Percentiles rank a stretch among this genome's conserved stretches.
Conservation (phyloP, 2,329 filamentous ascomycete species). For the Microdochium paspali region DNA sequence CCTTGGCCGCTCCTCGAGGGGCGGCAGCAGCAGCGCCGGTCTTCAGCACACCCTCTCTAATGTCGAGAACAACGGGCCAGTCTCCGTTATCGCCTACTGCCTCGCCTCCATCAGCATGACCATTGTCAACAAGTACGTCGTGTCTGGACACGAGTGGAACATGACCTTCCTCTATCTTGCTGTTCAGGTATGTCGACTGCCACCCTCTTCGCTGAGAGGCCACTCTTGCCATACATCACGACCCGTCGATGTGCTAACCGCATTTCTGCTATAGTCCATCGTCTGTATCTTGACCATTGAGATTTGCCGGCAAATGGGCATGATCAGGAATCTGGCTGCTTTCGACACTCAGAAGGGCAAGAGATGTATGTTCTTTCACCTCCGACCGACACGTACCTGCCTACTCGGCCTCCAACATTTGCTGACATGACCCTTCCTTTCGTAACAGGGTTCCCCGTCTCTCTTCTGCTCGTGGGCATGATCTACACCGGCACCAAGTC, state of each 20-base stretch:
- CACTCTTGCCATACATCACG: not conserved
- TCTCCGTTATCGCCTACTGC: constrained; percentile 87
- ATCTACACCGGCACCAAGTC: constrained; percentile 97
- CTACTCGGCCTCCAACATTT: not conserved
- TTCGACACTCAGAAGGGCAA: constrained; percentile 86
- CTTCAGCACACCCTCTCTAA: constrained; percentile 28
- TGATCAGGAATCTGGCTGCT: constrained; percentile 72
- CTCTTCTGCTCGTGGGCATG: constrained; percentile 93
- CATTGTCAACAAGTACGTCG: constrained; percentile 98
- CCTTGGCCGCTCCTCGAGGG: constrained; percentile 25
- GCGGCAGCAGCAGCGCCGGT: constrained; percentile 25
- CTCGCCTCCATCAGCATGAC: constrained; percentile 98
- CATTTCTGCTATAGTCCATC: constrained; percentile 51
- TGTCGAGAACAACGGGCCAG: constrained; percentile 64
- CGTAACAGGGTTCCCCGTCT: constrained; percentile 85
- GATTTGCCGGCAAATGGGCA: constrained; percentile 66
- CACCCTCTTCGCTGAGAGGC: not conserved
- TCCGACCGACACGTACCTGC: no score
- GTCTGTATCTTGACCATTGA: constrained; percentile 84
- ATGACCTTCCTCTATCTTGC: constrained; percentile 91
- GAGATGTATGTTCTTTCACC: constrained; percentile 58
- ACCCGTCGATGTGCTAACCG: not conserved
- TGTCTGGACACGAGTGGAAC: constrained; percentile 87
- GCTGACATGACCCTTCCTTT: constrained; percentile 1
- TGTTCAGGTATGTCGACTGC: constrained; percentile 61